Base-by-base conservation (phyloP, 352 stramenopile genomes). In the Globisporangium solare region DNA sequence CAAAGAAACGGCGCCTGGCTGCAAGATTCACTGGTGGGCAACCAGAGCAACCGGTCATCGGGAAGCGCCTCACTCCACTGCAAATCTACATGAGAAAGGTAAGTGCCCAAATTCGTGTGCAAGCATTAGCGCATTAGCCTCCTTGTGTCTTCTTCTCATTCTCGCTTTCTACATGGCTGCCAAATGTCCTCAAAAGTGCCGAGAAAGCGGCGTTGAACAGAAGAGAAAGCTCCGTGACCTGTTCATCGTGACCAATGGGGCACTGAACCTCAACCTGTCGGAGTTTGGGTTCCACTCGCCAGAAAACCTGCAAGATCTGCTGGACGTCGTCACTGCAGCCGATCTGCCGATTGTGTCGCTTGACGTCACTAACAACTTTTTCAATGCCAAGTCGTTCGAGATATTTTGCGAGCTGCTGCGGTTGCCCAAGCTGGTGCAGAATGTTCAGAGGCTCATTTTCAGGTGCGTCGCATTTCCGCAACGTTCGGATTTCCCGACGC, bases 321-420 rank as follows among this genome's bases (percentile, higher is more conserved):
- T 76, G 8, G 60, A 83, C 15, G 68, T 88, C 15, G 74, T 86
- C 21, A 56, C 69, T 3, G 55, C 51, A 13, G 53, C 58, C 0
- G 51, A 76, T 11, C 39, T 77, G 37, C 64, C 75, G 15, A 70
- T 89, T 55, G 62, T 61, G 47, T 66, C 73, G 27, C 51, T 89
- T 5, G 61, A 84, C 50, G 49, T 82, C 56, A 75, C 75, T 18
- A 84, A 83, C 68, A 78, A 78, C 13, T 88, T 88, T 40, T 88
- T 86, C 50, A 84, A 83, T 54, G 55, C 43, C 5, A n/a, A 56
- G 56, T 76, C 75, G 8, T 88, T 86, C 50, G 51, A 69, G 39
- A 61, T 77, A 18, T 60, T 89, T 13, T 79, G 71, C 31, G 54
- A 83, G 6, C 56, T 86, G 20, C 51, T 88, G 37, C 69, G 56